These are phyloP conservation scores for Picocystis salinarum DNA, from an alignment of 139 green algal species.

Conservation along the genomic window DNA sequence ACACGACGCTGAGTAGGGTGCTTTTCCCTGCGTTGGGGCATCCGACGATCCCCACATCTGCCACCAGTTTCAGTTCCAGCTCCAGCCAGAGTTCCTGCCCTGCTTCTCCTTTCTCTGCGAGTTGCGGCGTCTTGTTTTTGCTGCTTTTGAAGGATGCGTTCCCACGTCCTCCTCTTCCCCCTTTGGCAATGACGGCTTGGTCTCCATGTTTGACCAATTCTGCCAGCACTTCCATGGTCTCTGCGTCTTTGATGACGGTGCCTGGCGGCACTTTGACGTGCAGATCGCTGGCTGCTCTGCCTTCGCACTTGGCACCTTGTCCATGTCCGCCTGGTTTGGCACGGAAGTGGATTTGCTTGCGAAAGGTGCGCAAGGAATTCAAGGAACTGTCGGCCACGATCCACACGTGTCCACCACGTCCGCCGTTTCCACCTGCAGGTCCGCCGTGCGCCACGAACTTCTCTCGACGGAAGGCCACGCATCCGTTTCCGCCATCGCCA, in stretches of 20 bases:
- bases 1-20: conserved; percentile 29
- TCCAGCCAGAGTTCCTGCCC: conserved; percentile 55
- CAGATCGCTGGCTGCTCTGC: conserved; percentile 48
- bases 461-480: conserved; percentile 86
- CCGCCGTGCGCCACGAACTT: conserved; percentile 86
- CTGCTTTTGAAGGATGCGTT: conserved; percentile 83
- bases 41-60: conserved; percentile 89
- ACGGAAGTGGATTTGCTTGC: conserved; percentile 22
- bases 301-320: conserved; percentile 18
- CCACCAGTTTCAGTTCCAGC: conserved; percentile 79
- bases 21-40: conserved; percentile 54
- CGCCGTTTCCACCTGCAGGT: conserved; percentile 77
- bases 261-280: conserved; percentile 66
- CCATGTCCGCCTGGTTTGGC: background rate
- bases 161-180: conserved; percentile 71
- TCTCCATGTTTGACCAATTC: conserved; percentile 55
- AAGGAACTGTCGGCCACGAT: conserved; percentile 40
- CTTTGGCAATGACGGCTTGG: conserved; percentile 48
- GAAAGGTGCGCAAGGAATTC: conserved; percentile 58
- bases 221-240: conserved; percentile 30
- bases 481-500: conserved; percentile 79
- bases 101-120: conserved; percentile 54
- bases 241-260: conserved; percentile 55
- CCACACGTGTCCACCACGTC: conserved; percentile 64
- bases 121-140: conserved; percentile 56